These are phyloP conservation scores for Cicer chorassanicum DNA, from an alignment of 306 rosid species.

Conservation along the genomic window DNA sequence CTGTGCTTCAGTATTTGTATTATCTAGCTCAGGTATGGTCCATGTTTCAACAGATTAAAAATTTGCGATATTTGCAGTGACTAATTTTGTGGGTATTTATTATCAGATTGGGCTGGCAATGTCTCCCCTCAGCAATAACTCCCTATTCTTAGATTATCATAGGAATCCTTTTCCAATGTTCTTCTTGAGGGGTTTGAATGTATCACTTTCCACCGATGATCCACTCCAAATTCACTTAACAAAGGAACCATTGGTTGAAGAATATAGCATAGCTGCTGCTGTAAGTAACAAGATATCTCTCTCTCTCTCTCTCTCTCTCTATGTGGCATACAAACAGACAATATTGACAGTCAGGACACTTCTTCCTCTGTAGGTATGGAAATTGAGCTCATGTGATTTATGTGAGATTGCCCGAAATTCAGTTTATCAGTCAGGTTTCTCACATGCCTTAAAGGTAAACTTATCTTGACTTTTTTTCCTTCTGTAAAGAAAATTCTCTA, in stretches of 20 bases:
- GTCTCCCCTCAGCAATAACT: constrained; percentile 98
- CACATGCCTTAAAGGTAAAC: constrained; percentile 88
- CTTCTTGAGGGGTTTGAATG: constrained; percentile 93
- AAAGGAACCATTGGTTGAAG: constrained; percentile 97
- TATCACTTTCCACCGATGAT: constrained; percentile 97
- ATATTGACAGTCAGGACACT: constrained; percentile 13
- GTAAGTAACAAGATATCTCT: constrained; percentile 55
- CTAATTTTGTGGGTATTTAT: constrained; percentile 57
- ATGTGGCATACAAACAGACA: background rate
- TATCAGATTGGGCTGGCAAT: constrained; percentile 88
- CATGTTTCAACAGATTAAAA: constrained; percentile 27
- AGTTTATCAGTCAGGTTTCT: constrained; percentile 93
- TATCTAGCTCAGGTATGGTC: constrained; percentile 79
- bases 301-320: constrained; percentile 46
- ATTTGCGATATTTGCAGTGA: constrained; percentile 30
- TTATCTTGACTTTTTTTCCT: constrained; percentile 15
- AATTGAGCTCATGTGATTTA: constrained; percentile 89
- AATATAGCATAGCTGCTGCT: constrained; percentile 97
- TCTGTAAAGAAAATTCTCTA: constrained; percentile 18
- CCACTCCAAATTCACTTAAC: constrained; percentile 99
- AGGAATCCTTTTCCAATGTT: constrained; percentile 91
- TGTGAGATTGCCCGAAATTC: constrained; percentile 97
- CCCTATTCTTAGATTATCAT: constrained; percentile 92
- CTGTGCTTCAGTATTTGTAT: constrained; percentile 88
- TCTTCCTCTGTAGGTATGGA: constrained; percentile 76